Evolutionary conservation across 78 protist genomes (phyloP).

Genomic region (Acrasis kona): DNA sequence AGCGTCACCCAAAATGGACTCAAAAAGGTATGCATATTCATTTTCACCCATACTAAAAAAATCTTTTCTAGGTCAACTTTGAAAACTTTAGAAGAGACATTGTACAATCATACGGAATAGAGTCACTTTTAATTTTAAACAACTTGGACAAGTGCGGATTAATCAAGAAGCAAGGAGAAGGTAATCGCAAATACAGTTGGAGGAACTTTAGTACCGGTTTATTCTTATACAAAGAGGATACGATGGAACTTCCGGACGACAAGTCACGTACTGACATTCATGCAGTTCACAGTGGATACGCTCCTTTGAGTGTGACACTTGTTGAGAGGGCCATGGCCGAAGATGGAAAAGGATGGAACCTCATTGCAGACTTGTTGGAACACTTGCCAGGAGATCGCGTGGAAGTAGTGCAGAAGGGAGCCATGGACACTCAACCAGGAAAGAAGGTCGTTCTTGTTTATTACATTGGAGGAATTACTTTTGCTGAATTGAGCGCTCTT

Average conservation of each 20-base stretch:
- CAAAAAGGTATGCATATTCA: slow-evolving; percentile 11
- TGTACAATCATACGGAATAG: slow-evolving; percentile 69
- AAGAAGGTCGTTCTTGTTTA: slow-evolving; percentile 35
- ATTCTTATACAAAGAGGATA: slow-evolving; percentile 46
- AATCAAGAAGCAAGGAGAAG: slow-evolving; percentile 22
- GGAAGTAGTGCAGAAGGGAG: slow-evolving; percentile 1
- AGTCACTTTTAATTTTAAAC: slow-evolving; percentile 35
- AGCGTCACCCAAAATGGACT: slow-evolving; percentile 48
- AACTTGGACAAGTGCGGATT: slow-evolving; percentile 48
- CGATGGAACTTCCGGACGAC: not conserved
- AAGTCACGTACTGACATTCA: not conserved
- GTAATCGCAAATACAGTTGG: not conserved
- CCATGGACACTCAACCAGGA: not conserved
- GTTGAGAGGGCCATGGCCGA: slow-evolving; percentile 25
- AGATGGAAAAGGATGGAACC: not conserved
- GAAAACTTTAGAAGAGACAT: too few relatives aligned
- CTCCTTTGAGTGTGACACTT: slow-evolving; percentile 64
- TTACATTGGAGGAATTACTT: slow-evolving; percentile 76
- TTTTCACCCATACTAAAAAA: slow-evolving; percentile 21
- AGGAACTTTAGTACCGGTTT: not conserved
- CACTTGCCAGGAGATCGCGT: slow-evolving; percentile 17
- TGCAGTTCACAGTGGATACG: slow-evolving; percentile 62
- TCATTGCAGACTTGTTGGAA: not conserved
- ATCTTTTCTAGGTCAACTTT: too few relatives aligned
- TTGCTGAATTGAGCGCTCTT: slow-evolving; percentile 65